Conservation (phyloP, 164 flowering plant species). For the Chimonanthus salicifolius region DNA sequence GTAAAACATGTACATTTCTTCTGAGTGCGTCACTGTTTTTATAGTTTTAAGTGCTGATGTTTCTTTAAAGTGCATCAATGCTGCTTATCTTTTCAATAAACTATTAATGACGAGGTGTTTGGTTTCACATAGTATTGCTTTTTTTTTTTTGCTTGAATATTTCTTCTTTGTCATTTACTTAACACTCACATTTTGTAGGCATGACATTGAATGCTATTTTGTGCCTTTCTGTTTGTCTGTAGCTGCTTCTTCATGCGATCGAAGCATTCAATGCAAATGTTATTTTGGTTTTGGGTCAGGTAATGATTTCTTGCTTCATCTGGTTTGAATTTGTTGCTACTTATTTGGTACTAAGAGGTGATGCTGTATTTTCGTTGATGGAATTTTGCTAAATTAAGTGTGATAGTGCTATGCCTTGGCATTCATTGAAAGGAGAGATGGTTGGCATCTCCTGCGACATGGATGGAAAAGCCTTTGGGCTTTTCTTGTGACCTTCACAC, state of each 20-base stretch:
- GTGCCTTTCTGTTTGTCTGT: constrained; percentile 17
- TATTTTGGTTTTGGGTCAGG: constrained; percentile 91
- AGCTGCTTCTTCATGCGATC: constrained; percentile 90
- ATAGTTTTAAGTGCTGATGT: no score
- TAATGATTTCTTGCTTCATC: constrained; percentile 15
- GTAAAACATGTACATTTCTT: no score
- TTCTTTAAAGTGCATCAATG: no score
- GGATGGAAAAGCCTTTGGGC: no score
- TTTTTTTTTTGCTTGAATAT: neutral
- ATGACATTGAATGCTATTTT: neutral
- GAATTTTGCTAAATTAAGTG: no score
- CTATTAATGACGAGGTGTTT: neutral
- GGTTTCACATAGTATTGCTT: no score
- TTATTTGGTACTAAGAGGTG: neutral
- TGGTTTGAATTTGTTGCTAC: neutral
- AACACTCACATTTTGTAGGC: neutral
- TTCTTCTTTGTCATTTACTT: neutral
- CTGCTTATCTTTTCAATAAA: neutral
- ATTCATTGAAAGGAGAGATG: no score
- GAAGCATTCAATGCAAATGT: constrained; percentile 73
- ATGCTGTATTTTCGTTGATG: neutral
- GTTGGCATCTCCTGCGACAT: no score
- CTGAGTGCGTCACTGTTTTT: no score
- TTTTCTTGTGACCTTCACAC: no score
- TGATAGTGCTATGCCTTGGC: no score